Evolutionary conservation across 331 rosid genomes (phyloP).

Genomic region (Stylosanthes scabra): DNA sequence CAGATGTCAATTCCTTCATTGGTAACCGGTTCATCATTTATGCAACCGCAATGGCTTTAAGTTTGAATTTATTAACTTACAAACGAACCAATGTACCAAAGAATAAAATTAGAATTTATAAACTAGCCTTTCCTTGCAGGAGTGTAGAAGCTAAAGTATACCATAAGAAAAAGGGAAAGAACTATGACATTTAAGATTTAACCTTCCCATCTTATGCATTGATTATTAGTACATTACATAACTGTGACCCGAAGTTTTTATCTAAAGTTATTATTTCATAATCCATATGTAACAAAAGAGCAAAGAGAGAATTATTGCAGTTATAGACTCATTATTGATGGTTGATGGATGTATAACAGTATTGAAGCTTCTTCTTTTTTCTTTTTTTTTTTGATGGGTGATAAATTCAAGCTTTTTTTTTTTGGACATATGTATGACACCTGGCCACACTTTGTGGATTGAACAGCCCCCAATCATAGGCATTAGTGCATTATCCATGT

Average conservation of each 20-base stretch:
- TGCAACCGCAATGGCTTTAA: conserved; percentile 4
- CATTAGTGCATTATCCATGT: no score
- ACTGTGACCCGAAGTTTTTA: background rate
- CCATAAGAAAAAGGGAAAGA: background rate
- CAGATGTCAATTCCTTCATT: background rate
- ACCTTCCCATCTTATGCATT: background rate
- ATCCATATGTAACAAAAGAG: background rate
- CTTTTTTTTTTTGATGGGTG: no score
- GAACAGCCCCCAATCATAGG: no score
- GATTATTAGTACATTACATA: conserved; percentile 1
- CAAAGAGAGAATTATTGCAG: background rate
- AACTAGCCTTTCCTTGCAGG: background rate
- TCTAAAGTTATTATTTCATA: background rate
- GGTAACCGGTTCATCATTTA: conserved; percentile 6
- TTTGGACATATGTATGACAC: no score
- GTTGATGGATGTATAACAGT: background rate
- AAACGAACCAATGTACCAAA: no score
- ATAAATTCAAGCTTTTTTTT: no score
- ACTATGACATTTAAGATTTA: background rate
- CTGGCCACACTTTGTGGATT: no score
- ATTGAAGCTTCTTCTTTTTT: no score
- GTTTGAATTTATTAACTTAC: background rate
- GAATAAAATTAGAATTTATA: background rate
- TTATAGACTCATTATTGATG: no score
- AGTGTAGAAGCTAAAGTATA: background rate